A percentile compares a stretch with the other conserved stretches of the same genome.
Evolutionary conservation across 371 early-diverging fungal genomes (phyloP).

Genomic region (Coemansia sp.): DNA sequence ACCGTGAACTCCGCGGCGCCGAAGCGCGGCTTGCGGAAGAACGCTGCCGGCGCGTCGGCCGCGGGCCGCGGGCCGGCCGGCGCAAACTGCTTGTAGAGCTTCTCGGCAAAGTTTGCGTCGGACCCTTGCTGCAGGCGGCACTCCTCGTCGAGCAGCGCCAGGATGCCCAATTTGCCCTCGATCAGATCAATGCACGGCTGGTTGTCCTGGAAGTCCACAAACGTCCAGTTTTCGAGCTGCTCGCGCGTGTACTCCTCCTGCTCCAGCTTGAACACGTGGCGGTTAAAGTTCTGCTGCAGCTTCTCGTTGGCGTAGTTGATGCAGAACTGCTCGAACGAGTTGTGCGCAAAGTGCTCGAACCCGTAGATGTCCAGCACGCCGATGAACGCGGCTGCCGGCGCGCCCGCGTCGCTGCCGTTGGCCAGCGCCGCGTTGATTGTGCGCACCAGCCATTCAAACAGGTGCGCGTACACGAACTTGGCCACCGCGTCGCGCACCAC

Average conservation of each 20-base stretch:
- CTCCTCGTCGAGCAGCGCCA: constrained; percentile 96
- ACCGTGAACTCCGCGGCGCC: constrained; percentile 69
- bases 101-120: constrained; percentile 82
- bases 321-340: constrained; percentile 99
- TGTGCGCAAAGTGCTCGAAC: constrained; percentile 95
- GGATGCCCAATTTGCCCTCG: constrained; percentile 91
- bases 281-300: constrained; percentile 96
- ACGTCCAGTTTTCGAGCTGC: constrained; percentile 81
- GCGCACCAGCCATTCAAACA: constrained; percentile 94
- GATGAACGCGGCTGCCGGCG: constrained; percentile 63
- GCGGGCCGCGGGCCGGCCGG: constrained; percentile 1
- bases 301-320: constrained; percentile 99
- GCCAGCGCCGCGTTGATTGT: constrained; percentile 76
- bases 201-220: constrained; percentile 97
- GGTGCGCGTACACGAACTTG: constrained; percentile 89
- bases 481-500: constrained; percentile 90
- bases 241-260: constrained; percentile 96
- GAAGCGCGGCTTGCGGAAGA: constrained; percentile 52
- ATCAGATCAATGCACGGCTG: constrained; percentile 99
- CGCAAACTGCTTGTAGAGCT: constrained; percentile 75
- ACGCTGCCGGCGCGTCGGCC: constrained; percentile 10
- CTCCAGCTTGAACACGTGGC: constrained; percentile 91
- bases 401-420: constrained; percentile 42
- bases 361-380: constrained; percentile 98
- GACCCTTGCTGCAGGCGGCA: constrained; percentile 88